Base-by-base conservation (phyloP, 2,329 filamentous ascomycete species). In the Paecilomyces fulvus region DNA sequence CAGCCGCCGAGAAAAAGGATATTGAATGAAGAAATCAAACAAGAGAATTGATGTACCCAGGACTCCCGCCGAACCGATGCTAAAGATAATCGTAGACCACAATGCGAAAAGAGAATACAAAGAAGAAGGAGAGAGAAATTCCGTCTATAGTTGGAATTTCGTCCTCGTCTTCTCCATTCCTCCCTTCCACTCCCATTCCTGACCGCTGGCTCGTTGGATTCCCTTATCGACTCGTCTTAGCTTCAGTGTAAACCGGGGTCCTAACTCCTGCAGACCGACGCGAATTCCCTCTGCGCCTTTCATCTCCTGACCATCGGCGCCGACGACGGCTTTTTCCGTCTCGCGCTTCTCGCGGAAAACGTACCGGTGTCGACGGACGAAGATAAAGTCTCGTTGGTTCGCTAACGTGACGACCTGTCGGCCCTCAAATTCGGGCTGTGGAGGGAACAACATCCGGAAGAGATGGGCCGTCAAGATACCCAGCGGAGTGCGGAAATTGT, bases 151-250 rank as follows among this genome's bases (percentile, higher is more conserved):
- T 74, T 95, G 94, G 77, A 97, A 99, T 70, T 90, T 86, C 63
- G 92, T 97, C 67, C 94, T 82, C 68, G 89, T 80, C 79, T 96
- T 96, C 77, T 99, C 94, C 87, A 94, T 95, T 70, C 86, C 85
- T 10, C 89, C 88, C 77, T 95, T 95, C 94, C 94, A 99, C 71
- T 96, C 84, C 92, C 94, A 97, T 69, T 95, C 89, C 63, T 90
- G 83, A 37, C 90, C 90, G 72, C 83, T 86, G 51, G 73, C 87
- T 77, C 72, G 84, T 78, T 79, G 89, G 62, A 99, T 88, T 0
- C 92, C 92, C 74, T 91, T 92, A 70, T 97, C 92, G 49, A 97
- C 86, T 66, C 94, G 84, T 64, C 92, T 84, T 66, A 99, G 75
- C 78, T 97, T 97, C 61, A 97, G 74, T 1, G 89, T 92, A 77